A percentile compares a stretch with the other conserved stretches of the same genome.
Evolutionary conservation across 2,329 filamentous ascomycete species (phyloP).

Genomic region (Sarocladiaceae sp.): DNA sequence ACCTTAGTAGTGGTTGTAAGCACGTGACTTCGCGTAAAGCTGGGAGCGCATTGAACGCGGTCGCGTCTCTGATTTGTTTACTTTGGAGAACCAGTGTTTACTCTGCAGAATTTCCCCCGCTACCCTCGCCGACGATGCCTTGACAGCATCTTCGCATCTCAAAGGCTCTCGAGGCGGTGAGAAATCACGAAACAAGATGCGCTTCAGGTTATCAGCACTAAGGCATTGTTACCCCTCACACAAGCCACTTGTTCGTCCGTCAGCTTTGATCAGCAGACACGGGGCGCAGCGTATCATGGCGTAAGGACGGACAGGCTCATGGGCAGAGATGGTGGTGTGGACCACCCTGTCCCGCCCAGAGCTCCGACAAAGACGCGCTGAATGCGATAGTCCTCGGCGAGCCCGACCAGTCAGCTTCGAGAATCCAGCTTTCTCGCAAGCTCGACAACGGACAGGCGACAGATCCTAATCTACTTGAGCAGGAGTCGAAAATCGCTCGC

Average conservation of each 20-base stretch:
- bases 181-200: conserved; percentile 2
- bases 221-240: conserved; percentile 8
- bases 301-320: background rate
- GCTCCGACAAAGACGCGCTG: background rate
- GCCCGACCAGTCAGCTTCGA: conserved; percentile 7
- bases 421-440: conserved; percentile 6
- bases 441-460: conserved; percentile 5
- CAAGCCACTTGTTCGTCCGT: conserved; percentile 1
- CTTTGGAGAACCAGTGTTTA: conserved; percentile 11
- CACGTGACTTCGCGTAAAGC: conserved; percentile 8
- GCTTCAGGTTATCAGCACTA: conserved; percentile 7
- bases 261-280: conserved; percentile 7
- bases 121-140: too few relatives aligned
- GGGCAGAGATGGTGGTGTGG: conserved; percentile 6
- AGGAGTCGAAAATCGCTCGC: conserved; percentile 1
- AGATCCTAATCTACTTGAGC: background rate
- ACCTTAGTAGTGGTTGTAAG: too few relatives aligned
- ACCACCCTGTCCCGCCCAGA: background rate
- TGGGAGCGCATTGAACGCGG: background rate
- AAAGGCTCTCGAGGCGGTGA: conserved; percentile 2
- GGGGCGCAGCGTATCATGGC: background rate
- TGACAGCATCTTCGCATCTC: background rate
- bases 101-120: conserved; percentile 1
- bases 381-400: conserved; percentile 3
- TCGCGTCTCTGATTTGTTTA: conserved; percentile 13